phyloP scores from a whole-genome alignment of 306 rosid genomes.

The Alnus rubra region DNA sequence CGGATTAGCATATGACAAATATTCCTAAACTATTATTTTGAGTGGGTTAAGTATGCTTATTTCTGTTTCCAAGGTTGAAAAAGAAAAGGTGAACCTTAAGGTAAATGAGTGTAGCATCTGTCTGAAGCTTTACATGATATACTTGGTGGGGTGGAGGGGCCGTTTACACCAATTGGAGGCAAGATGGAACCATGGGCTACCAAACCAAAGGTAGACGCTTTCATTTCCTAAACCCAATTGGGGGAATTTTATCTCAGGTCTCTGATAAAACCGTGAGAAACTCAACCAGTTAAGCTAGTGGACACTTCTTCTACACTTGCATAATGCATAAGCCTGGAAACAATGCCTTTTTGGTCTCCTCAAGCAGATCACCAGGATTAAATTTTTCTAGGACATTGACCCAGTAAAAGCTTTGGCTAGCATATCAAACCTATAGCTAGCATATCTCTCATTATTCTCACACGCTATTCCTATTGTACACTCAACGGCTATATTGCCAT shows the following conservation, averaged over 20 bases:
- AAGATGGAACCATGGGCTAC: background rate
- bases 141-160: background rate
- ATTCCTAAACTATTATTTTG: background rate
- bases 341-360: background rate
- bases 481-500: no score
- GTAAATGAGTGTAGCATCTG: background rate
- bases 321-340: background rate
- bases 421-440: no score
- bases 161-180: background rate
- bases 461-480: no score
- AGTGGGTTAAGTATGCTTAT: background rate
- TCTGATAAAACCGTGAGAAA: background rate
- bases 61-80: background rate
- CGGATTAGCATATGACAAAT: background rate
- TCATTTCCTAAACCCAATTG: background rate
- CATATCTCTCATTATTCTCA: no score
- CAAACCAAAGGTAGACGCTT: background rate
- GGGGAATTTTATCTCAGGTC: background rate
- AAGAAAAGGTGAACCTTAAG: background rate
- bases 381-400: background rate
- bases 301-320: background rate
- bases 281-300: background rate
- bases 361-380: background rate
- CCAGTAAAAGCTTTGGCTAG: background rate
- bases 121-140: background rate